Evolutionary conservation across 208 protist species (phyloP), one percentile per base, ranked within the genome.

Genomic region (Crithidia sp.): DNA sequence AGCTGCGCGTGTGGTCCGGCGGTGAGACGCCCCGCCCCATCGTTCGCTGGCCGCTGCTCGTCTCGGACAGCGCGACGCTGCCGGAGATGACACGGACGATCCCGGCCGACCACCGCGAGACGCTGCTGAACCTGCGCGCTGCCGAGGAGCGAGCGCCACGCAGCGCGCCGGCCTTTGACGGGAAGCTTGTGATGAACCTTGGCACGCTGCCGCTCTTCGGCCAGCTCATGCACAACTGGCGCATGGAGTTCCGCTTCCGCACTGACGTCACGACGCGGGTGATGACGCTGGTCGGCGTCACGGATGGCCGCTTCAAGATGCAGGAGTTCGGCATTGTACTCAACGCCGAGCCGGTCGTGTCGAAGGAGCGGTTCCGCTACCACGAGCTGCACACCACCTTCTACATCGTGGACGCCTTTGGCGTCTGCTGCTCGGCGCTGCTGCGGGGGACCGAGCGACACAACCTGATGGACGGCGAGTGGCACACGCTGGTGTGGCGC

Each of bases 141-240:
- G 56, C 77, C 5, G 82, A 86, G 62, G 86, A 91, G 76, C 40
- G 67, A 12, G 71, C 85, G 2, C 92, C 92, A 47, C 68, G 66
- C 36, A 77, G 82, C 53, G 79, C 86, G 16, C 90, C 92, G 8
- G 88, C 70, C 44, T 93, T 96, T 41, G 92, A 97, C 58, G 90
- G 89, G 43, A 83, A 83, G 63, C 82, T 95, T 28, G 90, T 93
- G 45, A 75, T 88, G 50, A 97, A 95, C 65, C 43, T 94, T 37
- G 92, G 92, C 40, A 84, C 89, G 16, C 54, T 97, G 52, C 78
- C 86, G 28, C 56, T 92, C 53, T 84, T 89, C 76, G 90, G 90
- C n/a, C 84, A 94, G 70, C 76, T 95, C 40, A 88, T 97, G 86
- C 87, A 93, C 64, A 94, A 95, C 74, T 97, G 88, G 85, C 82